Evolutionary conservation across 306 rosid genomes (phyloP), one percentile per base, ranked within the genome.

Genomic region (Pterocarpus macrocarpus): DNA sequence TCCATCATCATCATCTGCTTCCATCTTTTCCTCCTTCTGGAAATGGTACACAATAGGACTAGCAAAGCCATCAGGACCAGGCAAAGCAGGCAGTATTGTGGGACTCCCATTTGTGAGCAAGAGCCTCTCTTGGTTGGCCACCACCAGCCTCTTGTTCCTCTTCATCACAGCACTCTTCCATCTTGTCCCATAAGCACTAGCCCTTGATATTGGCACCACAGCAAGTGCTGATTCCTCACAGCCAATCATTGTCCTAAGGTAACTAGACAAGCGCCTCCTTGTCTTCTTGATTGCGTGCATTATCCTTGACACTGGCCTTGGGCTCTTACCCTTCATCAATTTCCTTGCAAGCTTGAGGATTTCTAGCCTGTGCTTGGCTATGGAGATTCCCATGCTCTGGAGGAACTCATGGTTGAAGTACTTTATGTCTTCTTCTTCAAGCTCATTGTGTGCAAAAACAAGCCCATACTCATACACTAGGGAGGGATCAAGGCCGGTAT

Each of bases 371-470:
- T 96, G 99, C 68, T 95, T 95, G 80, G 97, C 99, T 78, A 91
- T 90, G 88, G 98, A 91, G 81, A 95, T 92, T 1, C 99, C 98
- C 96, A 95, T 91, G 93, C 98, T 95, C 62, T 87, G 94, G 8
- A 95, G 98, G 71, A 95, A 95, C 85, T 95, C 99, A 41, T 95
- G 98, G 93, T 91, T 95, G 92, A 93, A 93, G 84, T 89, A 92
- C 32, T 82, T 12, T 3, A 88, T 84, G 86, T 93, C 99, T 73
- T 93, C 99, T 69, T 90, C 88, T 82, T 96, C 99, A 10, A 96
- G 94, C 91, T 95, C 97, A 47, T 95, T 93, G 83, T 90, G 93
- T 5, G 98, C 80, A 69, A 96, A 88, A 15, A 88, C 84, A 12
- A 96, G 95, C 36, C 99, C 94, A 70, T 93, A 95, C 58, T 93